Base-by-base conservation (phyloP, 768 basidiomycete species). In the Termitomyces eurrhizus region DNA sequence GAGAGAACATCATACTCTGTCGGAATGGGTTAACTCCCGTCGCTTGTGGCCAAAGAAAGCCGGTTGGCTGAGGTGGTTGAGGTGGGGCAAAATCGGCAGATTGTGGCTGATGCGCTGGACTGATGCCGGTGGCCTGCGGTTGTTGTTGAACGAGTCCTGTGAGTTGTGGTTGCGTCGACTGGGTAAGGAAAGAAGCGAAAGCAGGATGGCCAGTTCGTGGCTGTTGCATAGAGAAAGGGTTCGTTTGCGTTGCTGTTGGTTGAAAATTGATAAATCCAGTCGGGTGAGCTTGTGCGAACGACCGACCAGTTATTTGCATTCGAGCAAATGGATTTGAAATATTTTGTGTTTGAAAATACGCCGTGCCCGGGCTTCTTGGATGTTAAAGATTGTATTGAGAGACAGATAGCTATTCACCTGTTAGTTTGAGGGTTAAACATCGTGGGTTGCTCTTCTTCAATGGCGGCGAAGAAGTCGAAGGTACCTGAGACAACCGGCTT, bases 391-490 rank as follows among this genome's bases (percentile, higher is more conserved):
- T 39, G 21, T 57, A 52, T 29, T 16, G 14, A 59, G 21, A 42
- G 50, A 58, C 26, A 29, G 4, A 33, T 39, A n/a, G 16, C 4
- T 13, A 44, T 36, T 42, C 63, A 85, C 87, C 83, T 86, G 67
- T 80, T 79, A 7, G 81, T 80, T 62, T 83, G 80, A 7, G 87
- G 83, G 62, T 85, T 86, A 70, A 87, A 88, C 78, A 85, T 85
- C n/a, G 83, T 78, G 9, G 86, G 80, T 68, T 92, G 88, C 58
- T 89, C 86, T 57, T 84, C 81, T 70, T 97, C 95, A 65, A 99
- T 96, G 6, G 91, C 83, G 32, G 79, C 74, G 74, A 99, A 97
- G 78, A 99, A 95, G 73, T 98, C 96, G 21, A 84, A 74, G 62
- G 72, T 78, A n/a, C 48, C 57, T 16, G 62, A 48, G 4, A 58